A percentile compares a stretch with the other conserved stretches of the same genome.
Conservation (phyloP, 2,329 filamentous ascomycete species). For the Hymenoscyphus fructigenus region DNA sequence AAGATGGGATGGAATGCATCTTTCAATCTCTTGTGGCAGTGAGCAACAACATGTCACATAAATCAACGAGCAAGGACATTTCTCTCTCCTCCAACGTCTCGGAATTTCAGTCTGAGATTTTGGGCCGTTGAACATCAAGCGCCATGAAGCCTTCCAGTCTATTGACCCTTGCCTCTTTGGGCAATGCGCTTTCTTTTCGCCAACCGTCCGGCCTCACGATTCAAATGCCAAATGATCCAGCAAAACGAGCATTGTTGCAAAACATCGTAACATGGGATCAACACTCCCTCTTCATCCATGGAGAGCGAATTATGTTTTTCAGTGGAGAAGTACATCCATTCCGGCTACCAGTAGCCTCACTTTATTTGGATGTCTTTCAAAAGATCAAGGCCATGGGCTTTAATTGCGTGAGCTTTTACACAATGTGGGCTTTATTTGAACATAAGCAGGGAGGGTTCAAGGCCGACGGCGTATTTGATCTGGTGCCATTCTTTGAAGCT, state of each 20-base stretch:
- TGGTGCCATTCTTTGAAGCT: constrained; percentile 72
- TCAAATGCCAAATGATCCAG: neutral
- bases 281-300: constrained; percentile 67
- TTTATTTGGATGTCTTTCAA: constrained; percentile 71
- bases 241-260: constrained; percentile 2
- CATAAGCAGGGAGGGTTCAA: constrained; percentile 67
- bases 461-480: constrained; percentile 68
- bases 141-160: neutral
- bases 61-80: neutral
- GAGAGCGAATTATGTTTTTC: constrained; percentile 69
- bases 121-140: neutral
- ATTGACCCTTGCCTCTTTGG: neutral
- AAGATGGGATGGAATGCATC: neutral
- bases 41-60: neutral
- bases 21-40: neutral
- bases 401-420: constrained; percentile 74
- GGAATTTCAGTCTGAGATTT: neutral
- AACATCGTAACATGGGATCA: constrained; percentile 65
- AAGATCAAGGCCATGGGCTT: constrained; percentile 79
- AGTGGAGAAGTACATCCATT: constrained; percentile 73
- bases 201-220: neutral
- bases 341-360: constrained; percentile 53
- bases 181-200: neutral
- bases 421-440: constrained; percentile 73
- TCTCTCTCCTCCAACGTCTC: neutral